These are phyloP conservation scores for Microstegium vimineum DNA, from an alignment of 176 grass and related monocot genomes.

Conservation along the genomic window DNA sequence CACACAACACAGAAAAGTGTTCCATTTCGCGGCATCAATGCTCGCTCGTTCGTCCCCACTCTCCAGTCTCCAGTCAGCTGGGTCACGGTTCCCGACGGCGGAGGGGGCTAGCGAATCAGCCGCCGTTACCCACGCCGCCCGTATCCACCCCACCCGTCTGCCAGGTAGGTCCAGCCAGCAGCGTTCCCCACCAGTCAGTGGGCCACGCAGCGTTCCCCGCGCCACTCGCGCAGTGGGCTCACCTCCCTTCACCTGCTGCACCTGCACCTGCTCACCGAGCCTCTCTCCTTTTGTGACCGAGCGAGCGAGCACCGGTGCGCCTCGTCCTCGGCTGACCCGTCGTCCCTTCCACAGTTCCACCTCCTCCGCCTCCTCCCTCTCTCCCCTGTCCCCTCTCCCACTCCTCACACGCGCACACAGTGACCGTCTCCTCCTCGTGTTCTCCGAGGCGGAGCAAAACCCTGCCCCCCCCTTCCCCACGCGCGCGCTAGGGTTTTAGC, in stretches of 20 bases:
- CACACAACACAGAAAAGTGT: not conserved
- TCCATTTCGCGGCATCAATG: not conserved
- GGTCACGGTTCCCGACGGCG: constrained; percentile 2
- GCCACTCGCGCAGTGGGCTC: not conserved
- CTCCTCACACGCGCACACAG: not conserved
- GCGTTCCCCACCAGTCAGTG: not conserved
- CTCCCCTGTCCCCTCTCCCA: not conserved
- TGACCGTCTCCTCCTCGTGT: not conserved
- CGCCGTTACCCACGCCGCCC: not conserved
- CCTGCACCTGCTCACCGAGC: not conserved
- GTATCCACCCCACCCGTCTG: fast-evolving
- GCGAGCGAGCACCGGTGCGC: not conserved
- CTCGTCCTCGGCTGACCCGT: constrained; percentile 12
- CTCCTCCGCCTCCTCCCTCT: no score
- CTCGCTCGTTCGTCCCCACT: not conserved
- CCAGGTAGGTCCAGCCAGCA: not conserved
- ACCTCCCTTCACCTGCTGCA: no score
- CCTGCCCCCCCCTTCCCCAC: not conserved
- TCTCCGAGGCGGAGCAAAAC: not conserved
- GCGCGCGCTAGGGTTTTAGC: constrained; percentile 16
- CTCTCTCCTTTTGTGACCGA: not conserved
- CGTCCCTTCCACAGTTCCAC: not conserved
- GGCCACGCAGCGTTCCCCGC: not conserved
- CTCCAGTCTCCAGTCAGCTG: no score
- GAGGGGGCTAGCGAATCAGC: not conserved